Evolutionary conservation across 345 rosid genomes (phyloP).

Genomic region (Carallia brachiata): DNA sequence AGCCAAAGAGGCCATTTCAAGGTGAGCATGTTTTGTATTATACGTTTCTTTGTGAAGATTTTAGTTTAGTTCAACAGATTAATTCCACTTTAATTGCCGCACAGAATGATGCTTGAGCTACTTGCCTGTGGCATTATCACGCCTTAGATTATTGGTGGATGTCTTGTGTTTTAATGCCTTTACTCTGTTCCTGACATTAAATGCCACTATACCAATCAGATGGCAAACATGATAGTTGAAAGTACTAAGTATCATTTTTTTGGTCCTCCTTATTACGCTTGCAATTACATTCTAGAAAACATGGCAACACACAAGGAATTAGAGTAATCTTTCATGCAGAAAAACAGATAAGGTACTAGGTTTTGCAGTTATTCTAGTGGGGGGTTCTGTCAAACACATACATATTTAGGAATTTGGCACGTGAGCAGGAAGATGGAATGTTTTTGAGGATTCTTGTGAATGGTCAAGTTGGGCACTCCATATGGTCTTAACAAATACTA

Average conservation of each 20-base stretch:
- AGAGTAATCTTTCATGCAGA: too few relatives aligned
- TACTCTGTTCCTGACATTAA: not conserved
- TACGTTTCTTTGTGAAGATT: not conserved
- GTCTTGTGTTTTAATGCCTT: not conserved
- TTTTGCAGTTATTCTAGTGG: not conserved
- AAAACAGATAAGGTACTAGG: not conserved
- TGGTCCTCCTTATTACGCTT: too few relatives aligned
- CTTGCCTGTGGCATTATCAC: not conserved
- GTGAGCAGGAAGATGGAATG: not conserved
- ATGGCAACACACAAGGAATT: not conserved
- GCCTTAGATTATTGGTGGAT: not conserved
- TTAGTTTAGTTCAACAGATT: conserved; percentile 16
- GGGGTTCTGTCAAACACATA: not conserved
- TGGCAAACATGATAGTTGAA: too few relatives aligned
- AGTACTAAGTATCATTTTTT: too few relatives aligned
- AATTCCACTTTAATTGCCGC: not conserved
- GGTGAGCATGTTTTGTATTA: conserved; percentile 43
- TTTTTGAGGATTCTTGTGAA: not conserved
- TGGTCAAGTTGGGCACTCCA: not conserved
- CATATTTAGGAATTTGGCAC: not conserved
- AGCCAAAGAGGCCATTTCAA: conserved; percentile 76
- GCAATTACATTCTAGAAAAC: not conserved
- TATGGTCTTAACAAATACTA: not conserved
- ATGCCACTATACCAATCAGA: too few relatives aligned
- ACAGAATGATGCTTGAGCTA: not conserved